A percentile compares a stretch with the other conserved stretches of the same genome.
These are phyloP conservation scores for Podosphaera xanthii DNA, from an alignment of 2,329 filamentous ascomycete genomes.

Conservation along the genomic window DNA sequence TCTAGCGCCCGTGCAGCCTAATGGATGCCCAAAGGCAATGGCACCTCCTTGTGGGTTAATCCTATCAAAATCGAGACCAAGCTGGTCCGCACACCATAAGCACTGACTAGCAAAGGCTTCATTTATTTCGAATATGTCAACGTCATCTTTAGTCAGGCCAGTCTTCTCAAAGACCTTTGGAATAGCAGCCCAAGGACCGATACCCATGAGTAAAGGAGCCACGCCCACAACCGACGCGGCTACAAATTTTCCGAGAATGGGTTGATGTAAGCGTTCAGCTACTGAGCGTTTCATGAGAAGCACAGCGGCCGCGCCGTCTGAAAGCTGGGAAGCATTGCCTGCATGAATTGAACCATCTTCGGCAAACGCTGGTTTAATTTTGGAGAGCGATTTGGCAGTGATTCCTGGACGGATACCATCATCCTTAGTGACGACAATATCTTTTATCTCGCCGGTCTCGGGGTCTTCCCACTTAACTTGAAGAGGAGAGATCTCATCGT, in stretches of 20 bases:
- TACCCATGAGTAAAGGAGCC: conserved; percentile 80
- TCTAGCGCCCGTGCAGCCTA: conserved; percentile 81
- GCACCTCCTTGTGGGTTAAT: conserved; percentile 94
- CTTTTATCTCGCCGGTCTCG: conserved; percentile 68
- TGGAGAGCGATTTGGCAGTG: conserved; percentile 67
- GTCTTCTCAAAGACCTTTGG: conserved; percentile 76
- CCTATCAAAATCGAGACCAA: conserved; percentile 63
- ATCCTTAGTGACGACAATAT: conserved; percentile 62
- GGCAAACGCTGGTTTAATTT: conserved; percentile 76
- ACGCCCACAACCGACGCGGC: conserved; percentile 70
- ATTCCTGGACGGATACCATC: conserved; percentile 73
- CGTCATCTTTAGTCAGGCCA: conserved; percentile 66
- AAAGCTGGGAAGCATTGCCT: conserved; percentile 88
- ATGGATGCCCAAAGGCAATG: conserved; percentile 85
- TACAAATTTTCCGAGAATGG: conserved; percentile 82
- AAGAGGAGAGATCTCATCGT: conserved; percentile 74
- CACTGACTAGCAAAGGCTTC: conserved; percentile 95
- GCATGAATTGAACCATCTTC: conserved; percentile 88
- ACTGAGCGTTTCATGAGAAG: conserved; percentile 87
- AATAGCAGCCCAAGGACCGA: conserved; percentile 90
- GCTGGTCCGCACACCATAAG: conserved; percentile 76
- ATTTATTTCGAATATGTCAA: conserved; percentile 98
- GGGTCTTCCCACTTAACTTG: conserved; percentile 75
- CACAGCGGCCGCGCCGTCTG: conserved; percentile 84
- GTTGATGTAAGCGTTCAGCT: conserved; percentile 69